phyloP scores from a whole-genome alignment of 176 grass and related monocot genomes.

The Hsuehochloa calcarea region DNA sequence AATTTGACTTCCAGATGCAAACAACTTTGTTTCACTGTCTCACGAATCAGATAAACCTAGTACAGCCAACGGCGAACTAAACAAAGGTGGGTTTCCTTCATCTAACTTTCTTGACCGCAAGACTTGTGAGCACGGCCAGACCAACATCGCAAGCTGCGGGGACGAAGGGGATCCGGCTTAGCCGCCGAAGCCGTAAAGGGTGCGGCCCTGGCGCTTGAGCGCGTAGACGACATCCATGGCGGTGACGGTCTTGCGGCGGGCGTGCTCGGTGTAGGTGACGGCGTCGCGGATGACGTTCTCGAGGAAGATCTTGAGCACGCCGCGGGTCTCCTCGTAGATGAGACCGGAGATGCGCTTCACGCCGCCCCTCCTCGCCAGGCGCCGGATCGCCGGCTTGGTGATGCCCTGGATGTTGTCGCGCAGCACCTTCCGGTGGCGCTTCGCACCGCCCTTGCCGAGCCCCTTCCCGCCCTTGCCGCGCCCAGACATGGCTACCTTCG shows the following conservation, averaged over 20 bases:
- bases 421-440: conserved; percentile 46
- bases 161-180: background rate
- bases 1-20: background rate
- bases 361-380: conserved; percentile 42
- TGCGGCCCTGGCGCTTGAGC: conserved; percentile 87
- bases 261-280: conserved; percentile 88
- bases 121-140: conserved; percentile 9
- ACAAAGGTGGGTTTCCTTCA: conserved; percentile 10
- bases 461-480: conserved; percentile 54
- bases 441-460: conserved; percentile 47
- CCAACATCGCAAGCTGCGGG: background rate
- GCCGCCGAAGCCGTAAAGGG: conserved; percentile 78
- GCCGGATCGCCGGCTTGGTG: conserved; percentile 55
- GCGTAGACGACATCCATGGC: conserved; percentile 90
- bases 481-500: conserved; percentile 9
- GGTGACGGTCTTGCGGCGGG: conserved; percentile 78
- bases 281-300: conserved; percentile 91
- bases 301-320: conserved; percentile 93
- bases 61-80: conserved; percentile 1
- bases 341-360: conserved; percentile 87
- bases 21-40: background rate
- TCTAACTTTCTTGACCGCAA: conserved; percentile 27
- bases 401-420: conserved; percentile 58
- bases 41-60: background rate
- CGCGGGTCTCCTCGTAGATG: conserved; percentile 90